Evolutionary conservation across 1,284 basidiomycete species (phyloP).

Genomic region (Sanghuangporus weigelae): DNA sequence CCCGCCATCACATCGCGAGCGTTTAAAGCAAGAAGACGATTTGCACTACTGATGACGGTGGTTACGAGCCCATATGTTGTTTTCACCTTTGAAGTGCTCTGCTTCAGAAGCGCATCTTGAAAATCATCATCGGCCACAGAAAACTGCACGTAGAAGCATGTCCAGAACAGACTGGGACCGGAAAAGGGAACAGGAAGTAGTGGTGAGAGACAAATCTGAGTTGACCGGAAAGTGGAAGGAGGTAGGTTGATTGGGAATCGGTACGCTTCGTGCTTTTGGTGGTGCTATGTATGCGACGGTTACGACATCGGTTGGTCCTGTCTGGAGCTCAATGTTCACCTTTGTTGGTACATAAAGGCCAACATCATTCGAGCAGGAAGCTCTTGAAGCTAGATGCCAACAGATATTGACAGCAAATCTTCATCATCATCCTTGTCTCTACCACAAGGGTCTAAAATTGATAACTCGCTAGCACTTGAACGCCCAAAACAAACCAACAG

Average conservation of each 20-base stretch:
- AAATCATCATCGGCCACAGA: background rate
- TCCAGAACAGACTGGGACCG: background rate
- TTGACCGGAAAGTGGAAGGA: conserved; percentile 7
- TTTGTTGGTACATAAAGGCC: background rate
- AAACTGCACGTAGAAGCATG: conserved; percentile 5
- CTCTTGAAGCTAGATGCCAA: background rate
- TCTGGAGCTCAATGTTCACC: background rate
- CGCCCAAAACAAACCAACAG: background rate
- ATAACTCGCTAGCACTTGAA: background rate
- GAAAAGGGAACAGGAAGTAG: conserved; percentile 1
- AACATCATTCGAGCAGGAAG: background rate
- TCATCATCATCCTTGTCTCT: background rate
- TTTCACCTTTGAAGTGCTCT: conserved; percentile 13
- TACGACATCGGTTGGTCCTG: background rate
- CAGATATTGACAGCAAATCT: background rate
- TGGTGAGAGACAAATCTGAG: background rate
- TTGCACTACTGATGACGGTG: background rate
- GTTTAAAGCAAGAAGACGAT: too few relatives aligned
- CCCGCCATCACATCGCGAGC: too few relatives aligned
- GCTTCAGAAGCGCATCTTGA: conserved; percentile 14
- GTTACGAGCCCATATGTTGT: background rate
- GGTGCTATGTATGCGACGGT: background rate
- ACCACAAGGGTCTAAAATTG: background rate
- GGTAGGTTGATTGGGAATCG: background rate
- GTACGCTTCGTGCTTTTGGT: background rate